Percentiles rank a stretch among this genome's conserved stretches.
phyloP scores from a whole-genome alignment of 129 eudicot species.

The Calendula officinalis region DNA sequence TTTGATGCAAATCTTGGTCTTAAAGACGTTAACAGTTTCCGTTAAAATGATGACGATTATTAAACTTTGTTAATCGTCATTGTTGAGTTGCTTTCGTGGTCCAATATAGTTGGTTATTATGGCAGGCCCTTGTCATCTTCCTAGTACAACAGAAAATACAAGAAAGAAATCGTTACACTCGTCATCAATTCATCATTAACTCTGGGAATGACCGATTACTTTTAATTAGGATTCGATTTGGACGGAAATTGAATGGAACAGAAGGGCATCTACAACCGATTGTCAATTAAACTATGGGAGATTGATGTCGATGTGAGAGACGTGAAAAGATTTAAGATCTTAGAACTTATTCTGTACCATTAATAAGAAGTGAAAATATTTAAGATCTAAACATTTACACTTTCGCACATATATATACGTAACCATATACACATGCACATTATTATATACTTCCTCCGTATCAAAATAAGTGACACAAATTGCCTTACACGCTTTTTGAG shows the following conservation, averaged over 20 bases:
- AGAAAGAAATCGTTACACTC: not conserved
- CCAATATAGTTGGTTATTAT: constrained; percentile 1
- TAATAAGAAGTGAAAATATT: too few species aligned
- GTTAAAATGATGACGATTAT: too few species aligned
- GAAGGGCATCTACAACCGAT: not conserved
- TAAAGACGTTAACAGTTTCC: too few species aligned
- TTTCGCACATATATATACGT: too few species aligned
- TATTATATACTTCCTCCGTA: too few species aligned
- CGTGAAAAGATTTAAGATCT: not conserved
- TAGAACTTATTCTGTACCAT: too few species aligned
- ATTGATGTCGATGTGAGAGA: not conserved
- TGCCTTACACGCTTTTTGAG: too few species aligned
- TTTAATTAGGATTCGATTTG: not conserved
- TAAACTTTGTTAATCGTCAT: too few species aligned
- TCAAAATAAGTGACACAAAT: too few species aligned
- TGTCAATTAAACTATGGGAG: not conserved
- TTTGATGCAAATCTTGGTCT: too few species aligned
- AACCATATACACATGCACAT: too few species aligned
- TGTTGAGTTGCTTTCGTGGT: not conserved
- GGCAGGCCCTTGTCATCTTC: constrained; percentile 6
- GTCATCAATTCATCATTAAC: not conserved
- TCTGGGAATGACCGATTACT: not conserved
- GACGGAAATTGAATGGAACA: not conserved
- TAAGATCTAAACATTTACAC: too few species aligned
- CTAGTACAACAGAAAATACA: not conserved